Evolutionary conservation across 192 early-diverging fungal species (phyloP).

Genomic region (Linnemannia zychae): DNA sequence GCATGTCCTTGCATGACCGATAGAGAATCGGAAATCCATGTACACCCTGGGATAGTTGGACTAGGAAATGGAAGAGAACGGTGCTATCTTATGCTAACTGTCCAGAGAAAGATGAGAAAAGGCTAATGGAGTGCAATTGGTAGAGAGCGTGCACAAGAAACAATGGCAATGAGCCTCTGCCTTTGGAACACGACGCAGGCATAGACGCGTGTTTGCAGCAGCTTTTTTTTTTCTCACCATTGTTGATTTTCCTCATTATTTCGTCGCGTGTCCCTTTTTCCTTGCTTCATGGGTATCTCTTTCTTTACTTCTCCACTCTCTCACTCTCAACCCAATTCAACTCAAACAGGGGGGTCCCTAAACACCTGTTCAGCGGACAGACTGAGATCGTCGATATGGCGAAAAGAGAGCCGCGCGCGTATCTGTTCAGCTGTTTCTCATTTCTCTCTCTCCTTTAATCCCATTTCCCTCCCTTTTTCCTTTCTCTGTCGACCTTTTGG

Average conservation of each 20-base stretch:
- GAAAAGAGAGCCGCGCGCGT: not conserved
- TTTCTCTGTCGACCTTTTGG: not conserved
- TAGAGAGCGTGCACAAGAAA: not conserved
- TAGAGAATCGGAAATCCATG: too few relatives aligned
- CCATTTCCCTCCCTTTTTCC: not conserved
- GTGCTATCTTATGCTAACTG: too few relatives aligned
- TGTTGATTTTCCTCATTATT: not conserved
- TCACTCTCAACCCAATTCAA: not conserved
- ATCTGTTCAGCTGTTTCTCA: conserved; percentile 37
- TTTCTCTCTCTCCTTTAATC: conserved; percentile 6
- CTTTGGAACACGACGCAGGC: not conserved
- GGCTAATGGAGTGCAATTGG: not conserved
- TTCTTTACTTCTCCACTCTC: not conserved
- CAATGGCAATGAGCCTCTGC: not conserved
- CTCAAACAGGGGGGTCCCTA: not conserved
- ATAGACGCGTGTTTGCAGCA: not conserved
- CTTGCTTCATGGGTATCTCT: not conserved
- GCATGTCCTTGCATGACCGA: too few relatives aligned
- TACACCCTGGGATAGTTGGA: too few relatives aligned
- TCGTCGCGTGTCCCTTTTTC: not conserved
- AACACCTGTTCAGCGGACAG: conserved; percentile 20
- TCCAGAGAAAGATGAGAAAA: too few relatives aligned
- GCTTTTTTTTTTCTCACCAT: conserved; percentile 4
- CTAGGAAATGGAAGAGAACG: too few relatives aligned
- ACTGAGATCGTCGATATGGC: conserved; percentile 1